Base-by-base conservation (phyloP, 345 rosid genomes). In the Turnera subulata region DNA sequence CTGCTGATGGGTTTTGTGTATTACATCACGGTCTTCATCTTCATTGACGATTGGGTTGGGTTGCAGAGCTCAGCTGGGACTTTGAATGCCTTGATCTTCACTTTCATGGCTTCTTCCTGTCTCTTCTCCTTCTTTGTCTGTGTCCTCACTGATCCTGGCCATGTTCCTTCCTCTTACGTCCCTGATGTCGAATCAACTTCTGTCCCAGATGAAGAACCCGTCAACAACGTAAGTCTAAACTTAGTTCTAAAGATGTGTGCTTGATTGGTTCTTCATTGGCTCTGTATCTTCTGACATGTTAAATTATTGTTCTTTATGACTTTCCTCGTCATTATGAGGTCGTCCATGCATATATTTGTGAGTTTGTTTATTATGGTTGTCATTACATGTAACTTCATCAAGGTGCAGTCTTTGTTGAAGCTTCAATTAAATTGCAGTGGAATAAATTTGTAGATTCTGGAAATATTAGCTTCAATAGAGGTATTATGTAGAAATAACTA, bases 141-240 rank as follows among this genome's bases (percentile, higher is more conserved):
- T 55, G 79, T 82, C 68, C 46, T 78, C 13, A 55, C 75, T 20
- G 88, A 80, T 56, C 84, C 95, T 50, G 90, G 95, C 50, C 64
- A 68, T 44, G 83, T 78, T 43, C 86, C 90, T 6, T 51, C 79
- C 12, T 68, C 83, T 56, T 86, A 62, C 68, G 58, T 65, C 37
- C 88, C 86, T 73, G 95, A 86, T 66, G 75, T 82, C 50, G 95
- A 87, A 71, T 70, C 38, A 15, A 59, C 39, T 62, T 21, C 33
- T 44, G 46, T 15, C 23, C 39, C 57, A 29, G 62, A 68, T 66
- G 78, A 67, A 67, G 65, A 72, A 55, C 50, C 46, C 22, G 52
- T 45, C 19, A 69, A 65, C 49, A 59, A 58, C 50, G 85, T 69
- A 56, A 72, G 78, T 54, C 1, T 14, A n/a, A n/a, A n/a, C n/a